These are phyloP conservation scores for Aspergillus sclerotialis DNA, from an alignment of 2,329 filamentous ascomycete genomes.

Conservation along the genomic window DNA sequence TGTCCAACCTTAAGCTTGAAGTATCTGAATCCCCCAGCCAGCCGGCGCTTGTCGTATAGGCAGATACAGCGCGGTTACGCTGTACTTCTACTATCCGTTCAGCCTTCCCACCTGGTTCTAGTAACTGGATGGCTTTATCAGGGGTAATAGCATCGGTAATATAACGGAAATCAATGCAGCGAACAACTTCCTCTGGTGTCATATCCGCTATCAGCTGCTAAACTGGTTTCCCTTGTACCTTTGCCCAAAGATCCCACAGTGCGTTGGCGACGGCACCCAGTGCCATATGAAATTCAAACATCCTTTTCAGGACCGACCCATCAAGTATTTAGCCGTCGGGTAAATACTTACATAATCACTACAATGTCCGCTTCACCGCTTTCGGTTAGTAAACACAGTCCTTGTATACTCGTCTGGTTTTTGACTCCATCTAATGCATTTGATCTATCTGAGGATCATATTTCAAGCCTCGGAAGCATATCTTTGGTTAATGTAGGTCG, in stretches of 20 bases:
- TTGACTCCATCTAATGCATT: too few species aligned
- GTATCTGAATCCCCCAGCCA: slow-evolving; percentile 88
- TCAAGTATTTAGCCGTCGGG: slow-evolving; percentile 77
- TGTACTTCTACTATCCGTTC: slow-evolving; percentile 68
- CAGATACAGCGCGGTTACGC: slow-evolving; percentile 68
- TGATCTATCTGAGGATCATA: too few species aligned
- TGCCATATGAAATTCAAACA: slow-evolving; percentile 85
- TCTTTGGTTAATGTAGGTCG: too few species aligned
- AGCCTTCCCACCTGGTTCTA: slow-evolving; percentile 63
- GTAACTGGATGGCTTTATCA: slow-evolving; percentile 67
- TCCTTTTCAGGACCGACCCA: slow-evolving; percentile 96
- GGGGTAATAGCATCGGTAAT: slow-evolving; percentile 87
- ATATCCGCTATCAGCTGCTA: slow-evolving; percentile 89
- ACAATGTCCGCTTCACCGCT: too few species aligned
- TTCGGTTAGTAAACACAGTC: too few species aligned
- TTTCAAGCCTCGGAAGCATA: too few species aligned
- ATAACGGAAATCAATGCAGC: slow-evolving; percentile 89
- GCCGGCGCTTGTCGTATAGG: slow-evolving; percentile 83
- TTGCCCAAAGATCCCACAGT: slow-evolving; percentile 94
- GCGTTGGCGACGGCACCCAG: slow-evolving; percentile 89
- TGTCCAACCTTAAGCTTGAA: slow-evolving; percentile 90
- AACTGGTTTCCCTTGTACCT: slow-evolving; percentile 75
- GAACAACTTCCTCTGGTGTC: slow-evolving; percentile 77
- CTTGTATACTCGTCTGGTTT: too few species aligned
- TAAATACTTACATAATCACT: too few species aligned